Base-by-base conservation (phyloP, 495 filamentous ascomycete genomes). In the Penicillium salamii region DNA sequence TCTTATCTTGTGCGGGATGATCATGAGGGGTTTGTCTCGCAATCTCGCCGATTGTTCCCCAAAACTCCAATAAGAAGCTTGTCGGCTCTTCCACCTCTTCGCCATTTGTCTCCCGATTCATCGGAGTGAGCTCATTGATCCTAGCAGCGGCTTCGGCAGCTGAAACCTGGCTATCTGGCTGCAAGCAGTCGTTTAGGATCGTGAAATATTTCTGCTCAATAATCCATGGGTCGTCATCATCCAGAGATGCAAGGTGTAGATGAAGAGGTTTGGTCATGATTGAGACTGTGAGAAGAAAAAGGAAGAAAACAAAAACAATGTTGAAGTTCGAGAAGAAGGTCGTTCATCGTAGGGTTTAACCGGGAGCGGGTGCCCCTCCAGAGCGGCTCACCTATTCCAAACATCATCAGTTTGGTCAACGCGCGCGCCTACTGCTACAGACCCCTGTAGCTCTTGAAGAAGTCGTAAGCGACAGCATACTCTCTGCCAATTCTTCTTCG, bases 31-130 rank as follows among this genome's bases (percentile, higher is more conserved):
- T 37, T 19, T 47, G 44, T 20, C 36, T 47, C 32, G 21, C 21
- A 21, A 47, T 29, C 2, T 36, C 35, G 18, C 5, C 23, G 21
- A 47, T 17, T 24, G 35, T 26, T 1, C 18, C 19, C 44, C 44
- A 47, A 8, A 47, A 11, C 33, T 47, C 44, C 21, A 34, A 36
- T 9, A 19, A 37, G 17, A 23, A 47, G 44, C 44, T 47, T 47
- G 35, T 33, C 2, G 20, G 19, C 4, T 29, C 3, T n/a, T 47
- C 44, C 7, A 12, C 33, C 21, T 31, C 21, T 36, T 47, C 44
- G 0, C 44, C 44, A 0, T 23, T 3, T 13, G 31, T 33, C 31
- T 47, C 19, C 3, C 44, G 44, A 19, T 15, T 38, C 19, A 47
- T 38, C 1, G 44, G 44, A 13, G 44, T 47, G 1, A 47, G 44